A percentile compares a stretch with the other conserved stretches of the same genome.
Evolutionary conservation across 768 basidiomycete genomes (phyloP).

Genomic region (Naematelia encephala): DNA sequence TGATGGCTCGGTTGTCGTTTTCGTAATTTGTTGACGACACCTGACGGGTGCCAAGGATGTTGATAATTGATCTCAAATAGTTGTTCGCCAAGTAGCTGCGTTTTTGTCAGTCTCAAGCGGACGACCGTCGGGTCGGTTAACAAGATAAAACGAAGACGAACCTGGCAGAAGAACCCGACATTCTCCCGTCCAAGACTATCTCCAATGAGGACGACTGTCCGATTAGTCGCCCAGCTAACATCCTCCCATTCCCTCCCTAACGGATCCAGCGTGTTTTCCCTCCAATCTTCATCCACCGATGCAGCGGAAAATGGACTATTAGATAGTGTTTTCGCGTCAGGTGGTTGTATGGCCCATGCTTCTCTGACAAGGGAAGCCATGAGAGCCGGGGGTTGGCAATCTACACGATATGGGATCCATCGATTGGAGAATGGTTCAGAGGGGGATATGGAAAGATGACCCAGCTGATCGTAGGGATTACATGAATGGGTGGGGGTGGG

Average conservation of each 20-base stretch:
- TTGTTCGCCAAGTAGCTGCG: conserved; percentile 13
- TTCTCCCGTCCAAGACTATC: conserved; percentile 31
- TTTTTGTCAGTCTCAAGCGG: background rate
- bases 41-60: conserved; percentile 16
- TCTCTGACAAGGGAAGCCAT: conserved; percentile 13
- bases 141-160: background rate
- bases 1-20: conserved; percentile 6
- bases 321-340: background rate
- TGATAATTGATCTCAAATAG: conserved; percentile 9
- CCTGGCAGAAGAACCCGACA: conserved; percentile 32
- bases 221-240: conserved; percentile 24
- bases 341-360: conserved; percentile 4
- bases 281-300: background rate
- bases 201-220: conserved; percentile 36
- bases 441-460: conserved; percentile 17
- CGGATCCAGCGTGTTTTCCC: background rate
- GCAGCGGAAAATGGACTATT: background rate
- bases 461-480: conserved; percentile 26
- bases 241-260: conserved; percentile 20
- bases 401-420: conserved; percentile 18
- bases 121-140: too few relatives aligned
- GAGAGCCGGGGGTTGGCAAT: conserved; percentile 20
- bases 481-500: background rate
- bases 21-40: background rate
- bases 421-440: conserved; percentile 24